Evolutionary conservation across 495 filamentous ascomycete species (phyloP).

Genomic region (Penicillium manginii): DNA sequence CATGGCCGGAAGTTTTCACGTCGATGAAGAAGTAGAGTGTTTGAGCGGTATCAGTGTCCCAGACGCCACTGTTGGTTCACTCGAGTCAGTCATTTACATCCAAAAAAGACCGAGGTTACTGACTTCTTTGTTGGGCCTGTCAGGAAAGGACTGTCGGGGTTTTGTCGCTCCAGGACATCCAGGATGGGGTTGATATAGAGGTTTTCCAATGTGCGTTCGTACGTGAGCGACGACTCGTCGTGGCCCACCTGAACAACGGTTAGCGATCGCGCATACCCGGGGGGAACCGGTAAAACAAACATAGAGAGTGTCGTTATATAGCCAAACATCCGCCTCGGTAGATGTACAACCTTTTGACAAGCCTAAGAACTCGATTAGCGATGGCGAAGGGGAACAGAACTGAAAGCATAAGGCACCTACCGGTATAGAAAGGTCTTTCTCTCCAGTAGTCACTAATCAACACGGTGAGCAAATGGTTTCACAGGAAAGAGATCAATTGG

Average conservation of each 20-base stretch:
- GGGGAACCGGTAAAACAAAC: conserved; percentile 22
- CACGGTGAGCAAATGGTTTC: background rate
- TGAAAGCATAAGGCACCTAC: conserved; percentile 19
- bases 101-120: conserved; percentile 3
- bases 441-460: conserved; percentile 48
- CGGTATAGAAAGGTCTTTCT: conserved; percentile 54
- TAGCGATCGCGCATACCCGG: background rate
- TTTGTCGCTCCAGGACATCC: conserved; percentile 55
- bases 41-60: conserved; percentile 56
- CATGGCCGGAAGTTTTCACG: conserved; percentile 60
- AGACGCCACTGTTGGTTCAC: conserved; percentile 44
- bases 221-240: conserved; percentile 50
- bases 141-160: conserved; percentile 43
- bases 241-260: conserved; percentile 54
- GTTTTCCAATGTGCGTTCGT: conserved; percentile 54
- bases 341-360: conserved; percentile 64
- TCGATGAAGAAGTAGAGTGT: conserved; percentile 75
- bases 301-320: conserved; percentile 68
- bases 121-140: conserved; percentile 45
- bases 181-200: conserved; percentile 63
- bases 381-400: background rate
- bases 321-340: conserved; percentile 90
- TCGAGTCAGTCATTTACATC: background rate
- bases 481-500: background rate
- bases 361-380: conserved; percentile 25